A percentile compares a stretch with the other conserved stretches of the same genome.
Evolutionary conservation across 768 basidiomycete species (phyloP).

Genomic region (Suillus alpinus): DNA sequence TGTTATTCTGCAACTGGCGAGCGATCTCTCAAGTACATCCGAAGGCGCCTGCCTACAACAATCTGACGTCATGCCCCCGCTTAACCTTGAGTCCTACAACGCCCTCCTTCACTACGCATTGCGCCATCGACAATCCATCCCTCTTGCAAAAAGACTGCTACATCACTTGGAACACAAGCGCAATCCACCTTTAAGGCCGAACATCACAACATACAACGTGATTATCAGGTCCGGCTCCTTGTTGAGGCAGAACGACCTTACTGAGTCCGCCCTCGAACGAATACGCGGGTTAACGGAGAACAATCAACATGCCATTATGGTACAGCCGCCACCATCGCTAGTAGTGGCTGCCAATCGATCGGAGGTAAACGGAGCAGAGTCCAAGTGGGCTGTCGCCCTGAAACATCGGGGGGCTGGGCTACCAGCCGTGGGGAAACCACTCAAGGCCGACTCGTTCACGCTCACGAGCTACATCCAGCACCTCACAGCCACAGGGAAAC

Average conservation of each 20-base stretch:
- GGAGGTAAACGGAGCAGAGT: neutral
- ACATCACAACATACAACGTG: constrained; percentile 54
- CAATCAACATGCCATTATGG: constrained; percentile 21
- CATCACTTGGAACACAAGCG: constrained; percentile 52
- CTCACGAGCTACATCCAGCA: constrained; percentile 52
- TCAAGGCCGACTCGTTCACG: constrained; percentile 42
- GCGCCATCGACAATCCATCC: constrained; percentile 51
- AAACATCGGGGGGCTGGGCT: neutral
- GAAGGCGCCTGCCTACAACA: constrained; percentile 2
- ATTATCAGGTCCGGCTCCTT: constrained; percentile 55
- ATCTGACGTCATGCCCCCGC: constrained; percentile 25
- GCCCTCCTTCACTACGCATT: constrained; percentile 65
- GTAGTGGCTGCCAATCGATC: neutral
- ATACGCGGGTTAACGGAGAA: constrained; percentile 27
- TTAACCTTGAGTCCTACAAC: constrained; percentile 51
- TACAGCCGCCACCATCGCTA: constrained; percentile 11
- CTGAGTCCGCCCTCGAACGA: constrained; percentile 34
- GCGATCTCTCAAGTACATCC: constrained; percentile 10
- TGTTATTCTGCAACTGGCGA: constrained; percentile 42
- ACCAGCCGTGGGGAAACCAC: constrained; percentile 1
- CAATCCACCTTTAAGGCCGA: constrained; percentile 40
- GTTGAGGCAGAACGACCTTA: constrained; percentile 43
- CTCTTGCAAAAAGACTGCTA: constrained; percentile 47
- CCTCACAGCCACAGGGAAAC: constrained; percentile 48
- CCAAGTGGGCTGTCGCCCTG: neutral